Evolutionary conservation across 345 rosid species (phyloP), one percentile per base, ranked within the genome.

Genomic region (Murraya koenigii): DNA sequence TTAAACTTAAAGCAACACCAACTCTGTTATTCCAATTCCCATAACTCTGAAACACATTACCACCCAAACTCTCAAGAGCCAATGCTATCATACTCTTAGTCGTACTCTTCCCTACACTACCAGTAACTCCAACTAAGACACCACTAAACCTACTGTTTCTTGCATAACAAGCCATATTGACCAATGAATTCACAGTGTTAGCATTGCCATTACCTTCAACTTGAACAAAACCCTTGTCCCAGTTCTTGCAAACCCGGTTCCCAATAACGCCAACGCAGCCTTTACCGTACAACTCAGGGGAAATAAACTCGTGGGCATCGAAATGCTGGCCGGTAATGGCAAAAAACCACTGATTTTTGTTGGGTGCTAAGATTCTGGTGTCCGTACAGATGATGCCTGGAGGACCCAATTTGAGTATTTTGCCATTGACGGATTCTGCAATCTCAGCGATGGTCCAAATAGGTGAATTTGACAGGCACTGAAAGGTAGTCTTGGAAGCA

Each of bases 221-320:
- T 52, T 72, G 77, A 65, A 81, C 84, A 66, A 84, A 84, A 72
- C 86, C 86, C 64, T 28, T 63, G 69, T 62, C 67, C 86, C 84
- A 81, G 38, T 35, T 56, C 15, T 71, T 25, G 70, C 82, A 84
- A 56, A 81, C 80, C n/a, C 80, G 70, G 56, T 84, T 75, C 3
- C 82, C 82, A 49, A 81, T 73, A 6, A 84, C 80, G 26, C 86
- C 84, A 60, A 81, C 80, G 14, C 84, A 84, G 2, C 82, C 80
- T 69, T 55, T 36, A 41, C 28, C 55, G 55, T 23, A 56, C 33
- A 80, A 77, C 54, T 76, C 71, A 9, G 73, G 75, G 66, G 81
- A 81, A 67, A 81, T 69, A 59, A 84, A 84, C 33, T 81, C 71
- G 32, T 84, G 87, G 79, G 62, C 84, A 39, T 81, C 82, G 47